Evolutionary conservation across 345 rosid genomes (phyloP), one percentile per base, ranked within the genome.

Genomic region (Euphorbia tirucalli): DNA sequence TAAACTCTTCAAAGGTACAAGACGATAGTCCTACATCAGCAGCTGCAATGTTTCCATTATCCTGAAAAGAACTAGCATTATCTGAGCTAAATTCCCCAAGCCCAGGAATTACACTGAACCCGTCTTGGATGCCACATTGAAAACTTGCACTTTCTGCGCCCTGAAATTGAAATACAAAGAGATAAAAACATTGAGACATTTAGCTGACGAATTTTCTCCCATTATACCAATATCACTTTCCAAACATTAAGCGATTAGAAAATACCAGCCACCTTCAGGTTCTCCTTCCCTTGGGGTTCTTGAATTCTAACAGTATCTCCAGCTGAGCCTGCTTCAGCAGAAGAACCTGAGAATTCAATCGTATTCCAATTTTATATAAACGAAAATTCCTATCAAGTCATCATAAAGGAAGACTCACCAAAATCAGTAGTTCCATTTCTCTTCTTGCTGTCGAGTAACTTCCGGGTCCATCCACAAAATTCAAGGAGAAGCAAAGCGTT

Each of bases 191-290:
- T 57, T 62, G 59, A 56, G 41, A 71, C 49, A 65, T 31, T 61
- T 64, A 5, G 32, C 64, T 5, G 74, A 61, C 54, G 21, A 61
- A 30, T 44, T 61, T 67, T 48, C 69, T 60, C 70, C 15, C 18
- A n/a, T n/a, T n/a, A 24, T 73, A 78, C 44, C 44, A 41, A 7
- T 5, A 41, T 41, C 44, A 41, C 9, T 41, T 41, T 41, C 44
- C 44, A 5, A 68, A 72, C 66, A 30, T 79, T 58, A 71, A 65
- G 81, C 72, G 82, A 75, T 75, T 69, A 86, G 90, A 91, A 78
- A 85, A 83, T 85, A 88, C 87, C 97, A 82, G 86, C 89, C 88
- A 93, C 97, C 97, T 87, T 89, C 90, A 67, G 79, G 80, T 85
- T 80, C 70, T 74, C 78, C 54, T 76, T 77, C 70, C 83, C 71